Evolutionary conservation across 148 eudicot genomes (phyloP), one percentile per base, ranked within the genome.

Genomic region (Euryodendron excelsum): DNA sequence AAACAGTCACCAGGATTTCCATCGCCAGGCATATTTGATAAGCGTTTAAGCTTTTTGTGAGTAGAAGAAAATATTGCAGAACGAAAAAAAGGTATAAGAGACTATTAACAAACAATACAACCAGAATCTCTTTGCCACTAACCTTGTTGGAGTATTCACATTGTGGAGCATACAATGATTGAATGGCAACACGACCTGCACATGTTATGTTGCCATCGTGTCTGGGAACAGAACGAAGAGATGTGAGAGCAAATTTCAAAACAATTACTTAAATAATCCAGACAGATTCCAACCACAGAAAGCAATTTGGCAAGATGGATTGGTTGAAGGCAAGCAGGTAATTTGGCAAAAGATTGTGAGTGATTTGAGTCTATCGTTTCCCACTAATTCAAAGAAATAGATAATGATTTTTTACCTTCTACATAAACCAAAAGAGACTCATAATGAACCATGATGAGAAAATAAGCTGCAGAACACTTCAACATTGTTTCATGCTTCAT

Each of bases 131-230:
- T 61, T 64, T 66, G 37, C 17, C 56, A 85, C 88, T 73, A 68
- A 90, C 97, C 96, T 82, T 90, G 85, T 86, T 85, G 70, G 84
- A 91, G 79, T 81, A 93, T 73, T 86, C 96, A 80, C 97, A 95
- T 71, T 95, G 98, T 45, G 98, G 98, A 52, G 98, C 88, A 89
- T 95, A 90, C 14, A 95, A 78, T 78, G 98, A 93, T 76, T 95
- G 97, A 78, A 95, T 89, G 77, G 98, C 96, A 53, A 95, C 86
- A 65, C 96, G 94, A 74, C 94, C 89, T 37, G 86, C 88, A 80
- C 87, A 80, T 66, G 88, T 82, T 45, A 81, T 74, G 73, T 74
- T 82, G 44, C 87, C 82, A 67, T 80, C 87, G 79, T 34, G 67
- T 80, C 97, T 90, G 86, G 65, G 78, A 64, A 76, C 61, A 52